Evolutionary conservation across 2,329 filamentous ascomycete species (phyloP), one percentile per base, ranked within the genome.

Genomic region (Blumeria hordei): DNA sequence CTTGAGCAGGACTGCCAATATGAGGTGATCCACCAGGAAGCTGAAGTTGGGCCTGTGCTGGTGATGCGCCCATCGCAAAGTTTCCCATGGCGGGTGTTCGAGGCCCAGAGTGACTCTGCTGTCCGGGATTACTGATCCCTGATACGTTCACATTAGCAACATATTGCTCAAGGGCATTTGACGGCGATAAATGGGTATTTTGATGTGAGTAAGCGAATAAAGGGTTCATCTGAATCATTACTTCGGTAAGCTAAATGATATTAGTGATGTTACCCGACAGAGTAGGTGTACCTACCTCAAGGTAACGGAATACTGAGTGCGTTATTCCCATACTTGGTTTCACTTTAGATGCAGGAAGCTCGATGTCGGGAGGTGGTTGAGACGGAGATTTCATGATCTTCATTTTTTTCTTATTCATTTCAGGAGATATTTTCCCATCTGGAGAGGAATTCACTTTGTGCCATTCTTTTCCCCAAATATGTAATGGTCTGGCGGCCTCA

Each of bases 391-490:
- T 81, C 63, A 78, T 68, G 56, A 69, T 67, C 60, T 74, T 76
- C 21, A 68, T 63, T 63, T 81, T 82, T 70, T 82, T 82, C 66
- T 82, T 82, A 65, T 73, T 80, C 73, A 82, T 77, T 62, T 82
- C 78, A 0, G 78, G 78, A 1, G 78, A 82, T 56, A 71, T 67
- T 63, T 78, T 80, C 54, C 66, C 67, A 59, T 81, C 77, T 6
- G 59, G 55, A 56, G 71, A 69, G 1, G 70, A 64, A 65, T 82
- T 82, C 45, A 77, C 65, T 62, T 70, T 75, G 57, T 72, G 71
- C 78, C 78, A 82, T 28, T 81, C 78, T 67, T 81, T 81, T 60
- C 75, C 70, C 78, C 78, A 82, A 58, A 73, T 72, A 59, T 81
- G 78, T 32, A 74, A 69, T 1, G 78, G 78, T 61, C 75, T 74